These are phyloP conservation scores for Ulota crispa DNA, from an alignment of 225 moss, liverwort and hornwort species.

Conservation along the genomic window DNA sequence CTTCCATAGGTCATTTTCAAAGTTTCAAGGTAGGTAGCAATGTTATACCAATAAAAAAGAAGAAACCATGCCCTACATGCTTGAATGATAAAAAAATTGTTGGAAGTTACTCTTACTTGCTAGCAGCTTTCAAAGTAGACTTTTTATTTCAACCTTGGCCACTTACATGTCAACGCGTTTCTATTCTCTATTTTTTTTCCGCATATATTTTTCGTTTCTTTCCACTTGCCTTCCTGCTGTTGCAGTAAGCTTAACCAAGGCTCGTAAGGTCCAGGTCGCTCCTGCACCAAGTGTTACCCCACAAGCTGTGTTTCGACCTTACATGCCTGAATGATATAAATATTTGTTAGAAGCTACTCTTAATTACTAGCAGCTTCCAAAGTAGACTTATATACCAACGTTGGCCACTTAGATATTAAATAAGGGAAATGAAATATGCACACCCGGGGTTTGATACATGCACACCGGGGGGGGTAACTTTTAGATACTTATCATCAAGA, in stretches of 20 bases:
- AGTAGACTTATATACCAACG: not conserved
- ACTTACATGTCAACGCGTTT: not conserved
- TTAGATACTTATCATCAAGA: too few species aligned
- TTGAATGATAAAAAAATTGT: not conserved
- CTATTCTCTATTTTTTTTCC: not conserved
- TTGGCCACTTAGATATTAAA: not conserved
- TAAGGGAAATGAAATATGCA: too few species aligned
- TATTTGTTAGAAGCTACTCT: not conserved
- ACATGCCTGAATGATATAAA: not conserved
- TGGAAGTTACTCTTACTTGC: not conserved
- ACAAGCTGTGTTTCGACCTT: too few species aligned
- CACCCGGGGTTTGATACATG: too few species aligned
- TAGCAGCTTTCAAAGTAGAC: not conserved
- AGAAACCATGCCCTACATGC: not conserved
- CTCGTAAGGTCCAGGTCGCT: slow-evolving; percentile 20
- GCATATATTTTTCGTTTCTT: not conserved
- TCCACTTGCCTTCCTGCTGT: not conserved
- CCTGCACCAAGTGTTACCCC: too few species aligned
- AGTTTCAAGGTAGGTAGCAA: not conserved
- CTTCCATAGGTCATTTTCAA: not conserved
- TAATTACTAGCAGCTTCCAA: not conserved
- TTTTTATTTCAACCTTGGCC: too few species aligned
- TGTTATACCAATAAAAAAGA: not conserved
- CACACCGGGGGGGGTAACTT: too few species aligned
- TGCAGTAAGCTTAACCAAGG: not conserved